Conservation (phyloP, 2,329 filamentous ascomycete genomes). For the Penicillium nordicum region DNA sequence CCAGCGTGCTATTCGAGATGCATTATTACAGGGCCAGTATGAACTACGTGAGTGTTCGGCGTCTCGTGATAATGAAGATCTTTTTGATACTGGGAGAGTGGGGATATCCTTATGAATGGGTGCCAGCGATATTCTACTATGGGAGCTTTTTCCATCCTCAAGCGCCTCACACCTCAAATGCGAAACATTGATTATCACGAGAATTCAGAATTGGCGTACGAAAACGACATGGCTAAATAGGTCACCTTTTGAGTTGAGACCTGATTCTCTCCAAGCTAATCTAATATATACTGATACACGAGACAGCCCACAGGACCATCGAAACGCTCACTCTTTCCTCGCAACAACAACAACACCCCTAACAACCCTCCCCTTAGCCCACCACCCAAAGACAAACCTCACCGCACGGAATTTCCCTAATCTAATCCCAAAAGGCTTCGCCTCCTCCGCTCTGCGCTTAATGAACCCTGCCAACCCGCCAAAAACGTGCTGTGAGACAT, state of each 20-base stretch:
- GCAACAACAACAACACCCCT: constrained; percentile 43
- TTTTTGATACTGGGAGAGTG: not conserved
- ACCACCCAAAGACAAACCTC: constrained; percentile 41
- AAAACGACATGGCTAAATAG: not conserved
- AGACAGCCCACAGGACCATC: not conserved
- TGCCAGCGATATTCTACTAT: too few species aligned
- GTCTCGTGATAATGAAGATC: not conserved
- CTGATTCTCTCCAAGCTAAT: not conserved
- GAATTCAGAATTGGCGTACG: too few species aligned
- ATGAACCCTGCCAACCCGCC: constrained; percentile 48
- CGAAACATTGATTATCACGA: too few species aligned
- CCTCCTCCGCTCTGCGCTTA: constrained; percentile 31
- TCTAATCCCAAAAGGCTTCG: constrained; percentile 36
- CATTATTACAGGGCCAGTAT: not conserved
- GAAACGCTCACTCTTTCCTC: constrained; percentile 8
- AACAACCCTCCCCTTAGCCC: constrained; percentile 39
- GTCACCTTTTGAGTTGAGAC: not conserved
- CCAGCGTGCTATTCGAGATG: not conserved
- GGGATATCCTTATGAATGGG: too few species aligned
- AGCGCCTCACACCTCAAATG: too few species aligned
- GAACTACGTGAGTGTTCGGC: not conserved
- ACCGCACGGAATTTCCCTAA: constrained; percentile 38
- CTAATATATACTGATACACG: not conserved
- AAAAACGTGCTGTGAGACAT: constrained; percentile 56
- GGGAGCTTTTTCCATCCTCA: too few species aligned